Percentiles rank a stretch among this genome's conserved stretches.
Evolutionary conservation across 2,329 filamentous ascomycete species (phyloP).

Genomic region (Bretziella fagacearum): DNA sequence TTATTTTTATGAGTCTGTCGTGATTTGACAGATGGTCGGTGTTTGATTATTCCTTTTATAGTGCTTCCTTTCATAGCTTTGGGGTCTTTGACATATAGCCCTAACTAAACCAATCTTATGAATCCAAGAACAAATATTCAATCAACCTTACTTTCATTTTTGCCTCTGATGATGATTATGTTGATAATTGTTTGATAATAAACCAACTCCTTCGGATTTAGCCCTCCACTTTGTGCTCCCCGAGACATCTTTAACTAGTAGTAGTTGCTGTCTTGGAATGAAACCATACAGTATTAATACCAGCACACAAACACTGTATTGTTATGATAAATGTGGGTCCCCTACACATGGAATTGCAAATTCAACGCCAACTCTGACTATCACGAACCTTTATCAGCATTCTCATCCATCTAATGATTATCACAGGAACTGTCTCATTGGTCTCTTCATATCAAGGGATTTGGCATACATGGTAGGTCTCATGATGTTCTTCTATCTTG

Average conservation of each 20-base stretch:
- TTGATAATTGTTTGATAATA: neutral
- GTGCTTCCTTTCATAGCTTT: neutral
- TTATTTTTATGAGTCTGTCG: neutral
- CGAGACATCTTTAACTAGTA: no score
- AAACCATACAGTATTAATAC: no score
- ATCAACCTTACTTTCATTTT: neutral
- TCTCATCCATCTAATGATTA: neutral
- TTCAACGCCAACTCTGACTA: neutral
- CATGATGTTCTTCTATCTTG: no score
- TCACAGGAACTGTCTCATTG: no score
- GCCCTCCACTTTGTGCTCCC: no score
- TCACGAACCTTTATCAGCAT: neutral
- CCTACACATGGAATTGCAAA: neutral
- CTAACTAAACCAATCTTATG: no score
- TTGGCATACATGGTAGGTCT: no score
- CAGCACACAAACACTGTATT: no score
- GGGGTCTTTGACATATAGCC: no score
- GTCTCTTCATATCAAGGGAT: no score
- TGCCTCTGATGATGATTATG: neutral
- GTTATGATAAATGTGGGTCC: no score
- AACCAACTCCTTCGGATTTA: neutral
- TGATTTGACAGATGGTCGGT: neutral
- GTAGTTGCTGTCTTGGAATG: neutral
- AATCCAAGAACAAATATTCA: constrained; percentile 2
- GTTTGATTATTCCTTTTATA: neutral